Conservation (phyloP, 352 stramenopile genomes). For the Globisporangium viniferum region DNA sequence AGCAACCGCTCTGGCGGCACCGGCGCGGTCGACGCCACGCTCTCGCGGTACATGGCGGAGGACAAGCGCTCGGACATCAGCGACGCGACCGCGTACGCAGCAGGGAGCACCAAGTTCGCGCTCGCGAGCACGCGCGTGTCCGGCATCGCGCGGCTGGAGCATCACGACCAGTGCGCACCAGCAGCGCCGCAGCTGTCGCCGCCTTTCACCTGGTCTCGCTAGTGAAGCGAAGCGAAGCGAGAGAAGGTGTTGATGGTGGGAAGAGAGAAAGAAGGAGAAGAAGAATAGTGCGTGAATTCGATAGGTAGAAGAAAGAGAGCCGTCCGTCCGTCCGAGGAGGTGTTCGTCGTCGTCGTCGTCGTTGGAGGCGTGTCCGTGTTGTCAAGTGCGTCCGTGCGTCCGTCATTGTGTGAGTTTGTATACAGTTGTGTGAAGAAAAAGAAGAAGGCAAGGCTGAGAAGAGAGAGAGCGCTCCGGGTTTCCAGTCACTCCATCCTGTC, state of each 20-base stretch:
- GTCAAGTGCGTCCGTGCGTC: slow-evolving; percentile 11
- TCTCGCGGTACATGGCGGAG: slow-evolving; percentile 68
- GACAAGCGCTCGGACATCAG: slow-evolving; percentile 21
- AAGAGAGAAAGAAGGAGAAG: not conserved
- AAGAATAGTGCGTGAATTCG: slow-evolving; percentile 7
- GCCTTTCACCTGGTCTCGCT: slow-evolving; percentile 16
- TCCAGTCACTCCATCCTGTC: not conserved
- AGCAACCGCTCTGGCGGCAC: slow-evolving; percentile 16
- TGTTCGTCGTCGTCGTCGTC: slow-evolving; percentile 2
- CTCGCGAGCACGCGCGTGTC: slow-evolving; percentile 18
- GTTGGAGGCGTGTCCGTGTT: slow-evolving; percentile 6
- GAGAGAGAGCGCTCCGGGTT: slow-evolving; percentile 3
- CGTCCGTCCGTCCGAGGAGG: not conserved
- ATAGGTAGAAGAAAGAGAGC: slow-evolving; percentile 9
- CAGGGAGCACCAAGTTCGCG: slow-evolving; percentile 17
- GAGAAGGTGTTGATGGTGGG: not conserved
- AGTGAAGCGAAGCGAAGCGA: not conserved
- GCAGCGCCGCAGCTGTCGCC: slow-evolving; percentile 10
- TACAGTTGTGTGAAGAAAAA: slow-evolving; percentile 9
- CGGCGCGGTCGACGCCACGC: slow-evolving; percentile 21
- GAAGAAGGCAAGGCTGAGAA: not conserved
- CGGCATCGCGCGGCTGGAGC: slow-evolving; percentile 16
- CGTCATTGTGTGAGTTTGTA: slow-evolving; percentile 12
- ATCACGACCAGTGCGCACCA: slow-evolving; percentile 12
- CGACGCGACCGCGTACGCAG: slow-evolving; percentile 17